Conservation (phyloP, 306 rosid species). For the Aeschynomene evenia region DNA sequence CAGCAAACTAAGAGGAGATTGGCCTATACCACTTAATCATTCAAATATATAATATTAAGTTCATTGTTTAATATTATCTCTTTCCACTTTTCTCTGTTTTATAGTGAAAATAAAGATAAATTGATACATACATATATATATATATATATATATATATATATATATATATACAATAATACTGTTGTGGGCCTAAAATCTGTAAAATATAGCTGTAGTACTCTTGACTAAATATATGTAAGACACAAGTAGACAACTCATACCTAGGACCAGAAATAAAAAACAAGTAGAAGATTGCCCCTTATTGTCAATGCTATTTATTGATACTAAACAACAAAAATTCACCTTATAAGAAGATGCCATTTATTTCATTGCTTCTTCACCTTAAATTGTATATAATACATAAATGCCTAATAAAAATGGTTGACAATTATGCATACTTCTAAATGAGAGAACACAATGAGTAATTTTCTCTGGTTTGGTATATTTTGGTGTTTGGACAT, state of each 20-base stretch:
- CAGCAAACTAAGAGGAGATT: neutral
- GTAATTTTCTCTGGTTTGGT: neutral
- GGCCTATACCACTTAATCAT: neutral
- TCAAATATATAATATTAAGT: neutral
- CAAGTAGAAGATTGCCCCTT: neutral
- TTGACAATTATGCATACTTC: neutral
- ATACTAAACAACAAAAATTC: slow-evolving; percentile 22
- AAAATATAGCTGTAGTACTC: slow-evolving; percentile 21
- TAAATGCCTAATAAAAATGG: neutral
- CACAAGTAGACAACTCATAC: slow-evolving; percentile 8
- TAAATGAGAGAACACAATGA: neutral
- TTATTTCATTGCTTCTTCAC: neutral
- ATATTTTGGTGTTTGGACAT: neutral
- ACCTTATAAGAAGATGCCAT: neutral
- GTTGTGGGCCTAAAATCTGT: slow-evolving; percentile 29
- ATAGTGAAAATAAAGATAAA: too few relatives aligned
- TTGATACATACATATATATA: too few relatives aligned
- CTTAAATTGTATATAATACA: neutral
- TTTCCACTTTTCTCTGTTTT: too few relatives aligned
- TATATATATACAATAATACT: too few relatives aligned
- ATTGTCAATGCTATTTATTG: slow-evolving; percentile 9
- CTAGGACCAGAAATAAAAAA: neutral
- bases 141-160: too few relatives aligned
- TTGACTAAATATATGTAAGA: slow-evolving; percentile 4
- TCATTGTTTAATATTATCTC: too few relatives aligned